These are phyloP conservation scores for Omphalea diandra DNA, from an alignment of 441 rosid genomes.

Conservation along the genomic window DNA sequence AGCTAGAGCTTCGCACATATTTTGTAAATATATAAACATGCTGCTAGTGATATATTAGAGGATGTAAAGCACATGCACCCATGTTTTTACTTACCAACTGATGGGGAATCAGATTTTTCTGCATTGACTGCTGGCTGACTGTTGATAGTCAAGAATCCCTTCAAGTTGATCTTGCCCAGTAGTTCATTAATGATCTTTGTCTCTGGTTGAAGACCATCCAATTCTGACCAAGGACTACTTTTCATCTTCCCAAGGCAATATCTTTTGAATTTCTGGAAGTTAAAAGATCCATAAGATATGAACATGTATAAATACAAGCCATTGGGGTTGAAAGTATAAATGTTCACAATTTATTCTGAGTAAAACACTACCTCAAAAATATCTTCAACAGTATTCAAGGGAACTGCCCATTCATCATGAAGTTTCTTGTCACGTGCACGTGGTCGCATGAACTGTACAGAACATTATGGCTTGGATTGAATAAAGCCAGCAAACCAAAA, in stretches of 20 bases:
- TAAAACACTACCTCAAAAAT: constrained; percentile 60
- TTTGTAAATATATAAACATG: not conserved
- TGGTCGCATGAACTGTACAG: constrained; percentile 76
- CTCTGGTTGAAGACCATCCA: constrained; percentile 91
- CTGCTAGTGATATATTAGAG: not conserved
- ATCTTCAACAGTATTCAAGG: constrained; percentile 69
- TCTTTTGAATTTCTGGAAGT: constrained; percentile 69
- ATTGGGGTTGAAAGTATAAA: constrained; percentile 4
- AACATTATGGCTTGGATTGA: constrained; percentile 12
- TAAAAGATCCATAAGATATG: constrained; percentile 18
- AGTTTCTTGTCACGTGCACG: constrained; percentile 91
- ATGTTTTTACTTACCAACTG: constrained; percentile 60
- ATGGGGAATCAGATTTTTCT: constrained; percentile 70
- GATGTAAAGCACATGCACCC: not conserved
- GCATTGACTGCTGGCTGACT: constrained; percentile 96
- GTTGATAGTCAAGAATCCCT: constrained; percentile 91
- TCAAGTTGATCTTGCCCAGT: constrained; percentile 77
- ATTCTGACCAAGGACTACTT: constrained; percentile 95
- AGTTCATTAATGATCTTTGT: constrained; percentile 83
- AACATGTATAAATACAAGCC: constrained; percentile 9
- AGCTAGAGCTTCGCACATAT: not conserved
- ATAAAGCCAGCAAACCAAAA: too few relatives aligned
- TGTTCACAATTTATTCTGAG: not conserved
- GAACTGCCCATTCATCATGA: constrained; percentile 77
- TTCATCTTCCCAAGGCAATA: constrained; percentile 79